Conservation (phyloP, 2,329 filamentous ascomycete species). For the Trichoderma sp. region DNA sequence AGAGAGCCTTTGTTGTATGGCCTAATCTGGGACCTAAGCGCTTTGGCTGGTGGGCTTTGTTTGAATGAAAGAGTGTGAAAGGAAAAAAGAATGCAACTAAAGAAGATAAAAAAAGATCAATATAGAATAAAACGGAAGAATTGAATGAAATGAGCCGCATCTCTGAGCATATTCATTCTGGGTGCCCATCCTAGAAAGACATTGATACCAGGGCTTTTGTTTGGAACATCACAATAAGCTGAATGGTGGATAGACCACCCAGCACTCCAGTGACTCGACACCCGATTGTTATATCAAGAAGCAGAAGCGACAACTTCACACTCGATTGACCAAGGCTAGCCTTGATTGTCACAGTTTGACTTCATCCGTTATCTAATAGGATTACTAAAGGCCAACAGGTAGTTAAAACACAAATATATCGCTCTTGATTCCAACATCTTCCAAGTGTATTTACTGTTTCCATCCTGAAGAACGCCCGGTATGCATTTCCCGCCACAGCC, state of each 20-base stretch:
- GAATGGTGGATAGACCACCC: background rate
- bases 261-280: too few species aligned
- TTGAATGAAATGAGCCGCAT: background rate
- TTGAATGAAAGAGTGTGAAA: background rate
- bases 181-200: background rate
- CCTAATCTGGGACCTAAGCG: background rate
- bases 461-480: slow-evolving; percentile 14
- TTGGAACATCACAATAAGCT: background rate
- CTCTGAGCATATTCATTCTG: background rate
- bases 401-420: background rate
- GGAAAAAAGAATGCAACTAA: background rate
- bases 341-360: accelerated
- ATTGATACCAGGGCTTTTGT: background rate
- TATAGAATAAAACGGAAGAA: background rate
- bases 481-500: slow-evolving; percentile 6
- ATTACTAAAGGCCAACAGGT: background rate
- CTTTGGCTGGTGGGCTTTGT: background rate
- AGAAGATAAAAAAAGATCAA: background rate
- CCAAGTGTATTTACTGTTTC: background rate
- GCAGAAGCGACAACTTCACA: too few species aligned
- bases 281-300: too few species aligned
- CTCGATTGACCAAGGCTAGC: too few species aligned
- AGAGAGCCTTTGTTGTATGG: background rate
- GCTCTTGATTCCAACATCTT: background rate
- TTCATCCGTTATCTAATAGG: background rate